Base-by-base conservation (phyloP, 179 eudicot species). In the Beta macrorhiza region DNA sequence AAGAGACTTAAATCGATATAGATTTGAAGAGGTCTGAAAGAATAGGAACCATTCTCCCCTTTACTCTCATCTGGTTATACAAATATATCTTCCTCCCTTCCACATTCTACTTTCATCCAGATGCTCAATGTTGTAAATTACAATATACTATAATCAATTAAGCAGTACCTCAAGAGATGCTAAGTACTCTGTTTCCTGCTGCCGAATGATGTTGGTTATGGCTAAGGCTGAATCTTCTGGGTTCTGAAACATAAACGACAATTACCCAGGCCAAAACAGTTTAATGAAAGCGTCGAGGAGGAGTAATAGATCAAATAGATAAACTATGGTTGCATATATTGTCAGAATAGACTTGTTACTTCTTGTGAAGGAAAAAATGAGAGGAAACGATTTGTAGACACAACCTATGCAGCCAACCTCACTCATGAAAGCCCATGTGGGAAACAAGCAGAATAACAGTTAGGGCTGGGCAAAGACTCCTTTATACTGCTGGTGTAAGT, bases 111-210 rank as follows among this genome's bases (percentile, higher is more conserved):
- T 67, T 32, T 16, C 25, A 68, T 25, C 32, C 8, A 59, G 75
- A 57, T 20, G 49, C 16, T 16, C 25, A 25, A 12, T 0, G 8
- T 32, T 5, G 52, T 15, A 44, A 62, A 51, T 61, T 59, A 14
- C 64, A 52, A 37, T 37, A 37, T 37, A 37, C 3, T n/a, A 64
- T 78, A 75, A 14, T 64, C 17, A 75, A 11, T 29, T n/a, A 68
- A 74, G 4, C 12, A 25, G 75, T 81, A 96, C 99, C 99, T 94
- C 97, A 70, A 96, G 94, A 59, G 98, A 88, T 73, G 92, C 82
- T 19, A 96, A 87, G 85, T 96, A 96, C 81, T 96, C 99, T 49
- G 96, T 88, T 85, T 96, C 99, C 78, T 92, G 98, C 78, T 90
- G 93, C 76, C 97, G 93, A 67, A 96, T 90, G 65, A 92, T 92